These are phyloP conservation scores for Malania oleifera DNA, from an alignment of 164 flowering plant genomes.

Conservation along the genomic window DNA sequence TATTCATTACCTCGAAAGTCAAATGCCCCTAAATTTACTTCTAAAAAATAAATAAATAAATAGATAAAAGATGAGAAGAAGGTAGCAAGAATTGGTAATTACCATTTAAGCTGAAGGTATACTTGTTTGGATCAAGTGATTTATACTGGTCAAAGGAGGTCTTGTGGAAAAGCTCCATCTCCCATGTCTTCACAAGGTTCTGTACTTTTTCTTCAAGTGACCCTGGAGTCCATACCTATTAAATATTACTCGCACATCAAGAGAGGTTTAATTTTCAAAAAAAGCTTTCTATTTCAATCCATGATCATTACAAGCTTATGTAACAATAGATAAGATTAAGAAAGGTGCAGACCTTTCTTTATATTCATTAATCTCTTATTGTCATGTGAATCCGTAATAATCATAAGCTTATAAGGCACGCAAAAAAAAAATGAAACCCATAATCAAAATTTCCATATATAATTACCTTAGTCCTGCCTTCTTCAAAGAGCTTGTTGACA, in stretches of 20 bases:
- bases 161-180: constrained; percentile 82
- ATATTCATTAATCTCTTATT: too few relatives aligned
- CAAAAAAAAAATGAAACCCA: background rate
- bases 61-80: too few relatives aligned
- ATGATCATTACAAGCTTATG: too few relatives aligned
- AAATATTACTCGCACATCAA: too few relatives aligned
- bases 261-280: too few relatives aligned
- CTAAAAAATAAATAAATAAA: too few relatives aligned
- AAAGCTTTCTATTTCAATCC: too few relatives aligned
- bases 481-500: constrained; percentile 46
- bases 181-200: constrained; percentile 67
- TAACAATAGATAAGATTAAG: too few relatives aligned
- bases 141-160: constrained; percentile 33
- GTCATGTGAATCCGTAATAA: background rate
- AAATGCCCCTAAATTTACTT: too few relatives aligned
- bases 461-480: constrained; percentile 42
- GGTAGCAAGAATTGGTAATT: background rate
- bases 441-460: background rate
- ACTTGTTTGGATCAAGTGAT: constrained; percentile 35
- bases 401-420: too few relatives aligned
- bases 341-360: too few relatives aligned
- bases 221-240: constrained; percentile 72
- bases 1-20: too few relatives aligned
- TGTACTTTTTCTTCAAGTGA: constrained; percentile 68
- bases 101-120: constrained; percentile 51